A percentile compares a stretch with the other conserved stretches of the same genome.
phyloP scores from a whole-genome alignment of 2,329 filamentous ascomycete genomes.

The Amauroascus verrucosus region DNA sequence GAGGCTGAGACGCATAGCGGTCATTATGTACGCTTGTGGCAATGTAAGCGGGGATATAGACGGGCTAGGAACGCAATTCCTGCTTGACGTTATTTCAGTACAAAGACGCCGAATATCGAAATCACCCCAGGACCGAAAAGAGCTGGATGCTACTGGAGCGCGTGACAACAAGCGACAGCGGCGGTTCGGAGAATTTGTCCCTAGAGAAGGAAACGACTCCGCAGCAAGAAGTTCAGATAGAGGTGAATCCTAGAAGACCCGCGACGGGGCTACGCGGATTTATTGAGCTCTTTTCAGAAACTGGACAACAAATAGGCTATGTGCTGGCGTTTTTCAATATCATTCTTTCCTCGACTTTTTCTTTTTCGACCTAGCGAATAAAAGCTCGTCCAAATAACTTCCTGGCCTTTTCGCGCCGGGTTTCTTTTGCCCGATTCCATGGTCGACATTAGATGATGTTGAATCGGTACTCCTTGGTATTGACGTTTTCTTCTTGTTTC shows the following conservation, averaged over 20 bases:
- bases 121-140: background rate
- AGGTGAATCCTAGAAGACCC: background rate
- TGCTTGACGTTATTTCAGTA: background rate
- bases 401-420: conserved; percentile 3
- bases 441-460: background rate
- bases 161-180: background rate
- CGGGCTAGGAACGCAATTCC: background rate
- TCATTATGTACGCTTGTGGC: background rate
- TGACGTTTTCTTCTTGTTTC: conserved; percentile 19
- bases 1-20: background rate
- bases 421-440: background rate
- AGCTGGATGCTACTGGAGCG: background rate
- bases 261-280: background rate
- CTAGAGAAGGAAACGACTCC: background rate
- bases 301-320: background rate
- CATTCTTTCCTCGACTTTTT: conserved; percentile 26
- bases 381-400: conserved; percentile 47
- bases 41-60: background rate
- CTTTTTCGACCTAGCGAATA: conserved; percentile 40
- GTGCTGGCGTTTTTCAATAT: background rate
- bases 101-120: background rate
- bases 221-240: background rate
- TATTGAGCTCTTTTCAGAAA: background rate
- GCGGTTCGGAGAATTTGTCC: background rate
- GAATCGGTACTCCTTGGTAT: conserved; percentile 12